Percentiles rank a stretch among this genome's conserved stretches.
Conservation (phyloP, 768 basidiomycete genomes). For the Mycena polygramma region DNA sequence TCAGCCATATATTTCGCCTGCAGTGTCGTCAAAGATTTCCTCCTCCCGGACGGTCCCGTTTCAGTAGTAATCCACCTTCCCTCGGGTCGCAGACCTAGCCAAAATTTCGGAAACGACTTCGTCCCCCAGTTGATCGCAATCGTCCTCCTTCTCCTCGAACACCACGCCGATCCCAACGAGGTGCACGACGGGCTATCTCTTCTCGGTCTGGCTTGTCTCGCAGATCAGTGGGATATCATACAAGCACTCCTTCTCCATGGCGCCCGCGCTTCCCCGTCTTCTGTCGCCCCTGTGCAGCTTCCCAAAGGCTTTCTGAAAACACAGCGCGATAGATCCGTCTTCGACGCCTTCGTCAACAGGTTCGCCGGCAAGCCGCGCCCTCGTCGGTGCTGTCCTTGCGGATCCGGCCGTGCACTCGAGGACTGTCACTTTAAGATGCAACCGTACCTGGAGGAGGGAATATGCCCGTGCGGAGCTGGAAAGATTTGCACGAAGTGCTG, state of each 20-base stretch:
- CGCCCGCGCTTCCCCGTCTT: background rate
- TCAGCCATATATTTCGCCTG: slow-evolving; percentile 8
- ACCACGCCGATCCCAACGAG: slow-evolving; percentile 16
- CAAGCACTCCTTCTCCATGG: slow-evolving; percentile 16
- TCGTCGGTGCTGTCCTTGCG: slow-evolving; percentile 9
- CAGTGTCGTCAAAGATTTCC: background rate
- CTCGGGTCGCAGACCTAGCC: background rate
- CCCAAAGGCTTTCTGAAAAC: background rate
- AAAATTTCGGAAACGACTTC: background rate
- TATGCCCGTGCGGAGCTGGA: slow-evolving; percentile 8
- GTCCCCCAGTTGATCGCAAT: background rate
- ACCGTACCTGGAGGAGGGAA: background rate
- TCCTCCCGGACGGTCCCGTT: slow-evolving; percentile 5
- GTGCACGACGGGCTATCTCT: slow-evolving; percentile 8
- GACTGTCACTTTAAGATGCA: background rate
- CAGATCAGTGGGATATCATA: slow-evolving; percentile 12
- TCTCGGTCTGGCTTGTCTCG: slow-evolving; percentile 10
- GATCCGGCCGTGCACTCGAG: background rate
- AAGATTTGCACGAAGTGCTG: slow-evolving; percentile 5
- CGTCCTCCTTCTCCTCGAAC: slow-evolving; percentile 6
- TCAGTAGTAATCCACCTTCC: background rate
- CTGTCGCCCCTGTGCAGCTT: background rate
- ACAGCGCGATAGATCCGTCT: background rate
- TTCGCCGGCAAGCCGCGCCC: background rate
- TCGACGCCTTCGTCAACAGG: background rate